phyloP scores from a whole-genome alignment of 177 flowering plant genomes.

The Vitis hybrid region DNA sequence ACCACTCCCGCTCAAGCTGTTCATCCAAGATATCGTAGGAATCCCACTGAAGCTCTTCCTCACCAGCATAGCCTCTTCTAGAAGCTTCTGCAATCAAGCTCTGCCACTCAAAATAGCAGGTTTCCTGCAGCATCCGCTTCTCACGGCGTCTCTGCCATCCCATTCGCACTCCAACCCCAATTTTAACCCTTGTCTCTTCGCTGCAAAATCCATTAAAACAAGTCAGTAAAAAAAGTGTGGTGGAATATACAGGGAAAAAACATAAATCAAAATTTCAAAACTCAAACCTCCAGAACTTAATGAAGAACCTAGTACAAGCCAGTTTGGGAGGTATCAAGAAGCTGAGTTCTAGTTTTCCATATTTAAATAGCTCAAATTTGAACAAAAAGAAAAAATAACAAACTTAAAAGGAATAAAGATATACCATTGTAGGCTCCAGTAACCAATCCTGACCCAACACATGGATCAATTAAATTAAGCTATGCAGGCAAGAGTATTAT shows the following conservation, averaged over 20 bases:
- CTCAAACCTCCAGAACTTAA: background rate
- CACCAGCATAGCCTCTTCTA: slow-evolving; percentile 58
- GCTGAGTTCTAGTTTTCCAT: background rate
- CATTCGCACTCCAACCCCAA: slow-evolving; percentile 69
- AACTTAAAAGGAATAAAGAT: background rate
- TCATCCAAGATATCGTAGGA: slow-evolving; percentile 59
- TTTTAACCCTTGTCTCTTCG: slow-evolving; percentile 71
- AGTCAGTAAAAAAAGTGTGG: background rate
- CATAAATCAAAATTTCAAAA: background rate
- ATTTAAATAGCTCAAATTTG: background rate
- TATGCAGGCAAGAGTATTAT: too few relatives aligned
- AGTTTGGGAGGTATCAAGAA: background rate
- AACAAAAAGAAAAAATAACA: too few relatives aligned
- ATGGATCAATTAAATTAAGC: too few relatives aligned
- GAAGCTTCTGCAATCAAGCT: slow-evolving; percentile 84
- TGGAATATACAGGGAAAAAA: background rate
- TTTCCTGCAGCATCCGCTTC: slow-evolving; percentile 65
- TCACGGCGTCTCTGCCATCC: slow-evolving; percentile 80
- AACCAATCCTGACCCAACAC: too few relatives aligned
- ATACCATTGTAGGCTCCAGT: background rate
- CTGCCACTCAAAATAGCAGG: slow-evolving; percentile 79
- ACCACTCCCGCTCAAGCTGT: slow-evolving; percentile 68
- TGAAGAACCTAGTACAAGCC: background rate
- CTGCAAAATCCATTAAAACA: slow-evolving; percentile 38
- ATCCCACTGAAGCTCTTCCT: slow-evolving; percentile 88